Percentiles rank a stretch among this genome's conserved stretches.
Evolutionary conservation across 306 rosid species (phyloP).

Genomic region (Sphenostylis stenocarpa): DNA sequence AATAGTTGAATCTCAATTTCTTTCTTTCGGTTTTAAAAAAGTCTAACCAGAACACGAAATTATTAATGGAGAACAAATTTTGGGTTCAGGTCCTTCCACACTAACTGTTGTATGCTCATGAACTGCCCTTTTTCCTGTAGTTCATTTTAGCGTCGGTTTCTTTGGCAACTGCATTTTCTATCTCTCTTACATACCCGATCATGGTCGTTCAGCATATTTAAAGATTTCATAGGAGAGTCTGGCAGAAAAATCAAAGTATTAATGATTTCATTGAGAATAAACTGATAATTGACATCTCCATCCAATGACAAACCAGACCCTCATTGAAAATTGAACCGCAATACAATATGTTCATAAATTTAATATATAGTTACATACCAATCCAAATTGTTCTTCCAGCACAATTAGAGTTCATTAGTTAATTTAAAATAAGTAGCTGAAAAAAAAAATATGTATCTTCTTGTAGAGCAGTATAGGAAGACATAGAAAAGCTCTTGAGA

Average conservation of each 20-base stretch:
- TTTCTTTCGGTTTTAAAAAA: too few species aligned
- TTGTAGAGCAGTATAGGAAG: not conserved
- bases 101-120: constrained; percentile 25
- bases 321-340: constrained; percentile 28
- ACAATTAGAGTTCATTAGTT: constrained; percentile 88
- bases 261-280: constrained; percentile 18
- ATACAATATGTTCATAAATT: constrained; percentile 1
- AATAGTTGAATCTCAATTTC: not conserved
- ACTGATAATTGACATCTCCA: not conserved
- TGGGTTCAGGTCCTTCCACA: constrained; percentile 94
- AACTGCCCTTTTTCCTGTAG: constrained; percentile 39
- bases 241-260: constrained; percentile 31
- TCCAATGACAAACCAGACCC: constrained; percentile 21
- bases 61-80: constrained; percentile 62
- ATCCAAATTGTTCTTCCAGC: constrained; percentile 99
- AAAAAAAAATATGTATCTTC: constrained; percentile 4
- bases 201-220: constrained; percentile 37
- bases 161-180: constrained; percentile 38
- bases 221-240: constrained; percentile 58
- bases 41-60: too few species aligned
- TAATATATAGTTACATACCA: constrained; percentile 47
- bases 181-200: constrained; percentile 33
- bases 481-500: constrained; percentile 16
- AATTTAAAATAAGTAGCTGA: constrained; percentile 90
- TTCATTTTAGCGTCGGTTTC: constrained; percentile 51